Base-by-base conservation (phyloP, 2,329 filamentous ascomycete species). In the Ophiocordyceps camponoti-floridani region DNA sequence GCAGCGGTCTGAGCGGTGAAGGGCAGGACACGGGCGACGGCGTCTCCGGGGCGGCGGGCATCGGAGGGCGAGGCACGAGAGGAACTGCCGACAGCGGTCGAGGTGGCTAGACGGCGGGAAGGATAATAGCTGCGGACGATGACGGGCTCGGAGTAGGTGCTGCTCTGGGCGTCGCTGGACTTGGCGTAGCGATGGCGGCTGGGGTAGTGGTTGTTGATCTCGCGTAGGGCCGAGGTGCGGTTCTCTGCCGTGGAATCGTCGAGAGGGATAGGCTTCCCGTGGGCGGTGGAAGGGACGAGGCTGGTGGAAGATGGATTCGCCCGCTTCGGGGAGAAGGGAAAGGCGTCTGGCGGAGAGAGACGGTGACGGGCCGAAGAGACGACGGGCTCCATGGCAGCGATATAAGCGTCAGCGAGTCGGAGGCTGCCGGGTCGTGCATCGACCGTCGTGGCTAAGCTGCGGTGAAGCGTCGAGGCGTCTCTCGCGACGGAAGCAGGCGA, bases 61-160 rank as follows among this genome's bases (percentile, higher is more conserved):
- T 57, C 54, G 18, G 54, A 58, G 6, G 52, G 47, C 28, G 12
- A 12, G 53, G 44, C n/a, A 52, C 54, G 16, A 40, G 56, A 47
- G 38, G 57, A 49, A 14, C 57, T 54, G 23, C 56, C 44, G 41
- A 41, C 54, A 33, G 56, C 55, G 30, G 54, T 58, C 16, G 56
- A 54, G 45, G 52, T 56, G 18, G 50, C 51, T 26, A 57, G 57
- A 19, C 62, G 61, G 38, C 53, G 61, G 40, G 53, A 57, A 1
- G 72, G 69, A 40, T 72, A 75, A 54, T 80, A 79, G 43, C 75
- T 79, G 47, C 75, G 69, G 23, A 80, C 77, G 37, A 80, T 72
- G 46, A 80, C 74, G n/a, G 77, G 77, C 49, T 79, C 74, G 3
- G 72, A 77, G 53, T 75, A 77, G 37, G 74, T 78, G 50, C 66